Conservation (phyloP, 2,329 filamentous ascomycete species). For the Bipolaris victoriae region DNA sequence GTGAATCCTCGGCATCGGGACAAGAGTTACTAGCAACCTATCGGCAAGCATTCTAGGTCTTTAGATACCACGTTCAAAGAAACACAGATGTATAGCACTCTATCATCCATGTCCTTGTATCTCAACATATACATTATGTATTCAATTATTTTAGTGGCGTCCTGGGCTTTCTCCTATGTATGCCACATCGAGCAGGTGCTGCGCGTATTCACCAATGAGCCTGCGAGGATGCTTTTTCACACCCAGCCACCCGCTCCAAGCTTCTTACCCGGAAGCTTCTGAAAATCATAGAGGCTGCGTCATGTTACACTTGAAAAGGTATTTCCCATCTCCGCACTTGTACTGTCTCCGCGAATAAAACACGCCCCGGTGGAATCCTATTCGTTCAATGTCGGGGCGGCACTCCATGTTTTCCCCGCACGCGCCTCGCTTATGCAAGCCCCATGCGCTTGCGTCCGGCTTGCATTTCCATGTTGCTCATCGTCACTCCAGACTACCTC, state of each 20-base stretch:
- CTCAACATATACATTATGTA: not conserved
- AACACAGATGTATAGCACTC: not conserved
- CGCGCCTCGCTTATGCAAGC: slow-evolving; percentile 20
- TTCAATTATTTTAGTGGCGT: no score
- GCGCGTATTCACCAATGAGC: not conserved
- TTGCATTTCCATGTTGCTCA: slow-evolving; percentile 10
- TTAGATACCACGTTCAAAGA: no score
- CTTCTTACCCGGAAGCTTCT: slow-evolving; percentile 13
- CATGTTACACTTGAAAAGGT: not conserved
- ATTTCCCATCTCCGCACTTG: slow-evolving; percentile 2
- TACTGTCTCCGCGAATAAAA: not conserved
- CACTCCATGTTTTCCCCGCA: slow-evolving; percentile 12
- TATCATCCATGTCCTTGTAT: not conserved
- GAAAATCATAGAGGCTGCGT: not conserved
- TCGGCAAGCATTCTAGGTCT: no score
- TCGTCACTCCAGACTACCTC: slow-evolving; percentile 20
- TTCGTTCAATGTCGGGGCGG: slow-evolving; percentile 33
- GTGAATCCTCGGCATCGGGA: no score
- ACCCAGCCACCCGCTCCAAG: slow-evolving; percentile 6
- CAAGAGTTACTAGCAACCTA: no score
- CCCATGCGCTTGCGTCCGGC: slow-evolving; percentile 2
- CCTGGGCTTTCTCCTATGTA: not conserved
- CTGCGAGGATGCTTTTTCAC: not conserved
- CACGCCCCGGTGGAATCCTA: slow-evolving; percentile 14
- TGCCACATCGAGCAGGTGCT: not conserved